phyloP scores from a whole-genome alignment of 306 rosid species.

The Pueraria montana region DNA sequence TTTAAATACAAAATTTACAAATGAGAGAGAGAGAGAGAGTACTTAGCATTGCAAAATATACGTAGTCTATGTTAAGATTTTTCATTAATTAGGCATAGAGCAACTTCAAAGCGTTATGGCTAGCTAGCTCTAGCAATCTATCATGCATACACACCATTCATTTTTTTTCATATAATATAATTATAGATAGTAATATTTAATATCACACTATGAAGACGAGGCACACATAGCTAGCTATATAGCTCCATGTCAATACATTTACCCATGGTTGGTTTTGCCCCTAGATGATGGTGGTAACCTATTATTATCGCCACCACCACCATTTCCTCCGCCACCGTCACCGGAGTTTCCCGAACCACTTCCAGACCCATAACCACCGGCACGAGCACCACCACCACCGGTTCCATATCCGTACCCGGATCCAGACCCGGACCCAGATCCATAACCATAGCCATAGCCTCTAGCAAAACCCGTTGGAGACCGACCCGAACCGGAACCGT shows the following conservation, averaged over 20 bases:
- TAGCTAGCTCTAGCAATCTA: slow-evolving; percentile 37
- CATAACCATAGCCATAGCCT: slow-evolving; percentile 75
- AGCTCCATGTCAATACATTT: slow-evolving; percentile 20
- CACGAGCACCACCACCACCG: slow-evolving; percentile 66
- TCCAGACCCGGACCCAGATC: slow-evolving; percentile 70
- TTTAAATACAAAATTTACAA: neutral
- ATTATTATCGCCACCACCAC: slow-evolving; percentile 45
- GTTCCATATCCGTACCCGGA: slow-evolving; percentile 70
- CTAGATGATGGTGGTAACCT: slow-evolving; percentile 26
- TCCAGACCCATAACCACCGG: slow-evolving; percentile 71
- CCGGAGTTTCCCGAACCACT: slow-evolving; percentile 58
- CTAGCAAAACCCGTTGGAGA: slow-evolving; percentile 67
- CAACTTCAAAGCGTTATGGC: slow-evolving; percentile 29
- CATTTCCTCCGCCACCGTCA: slow-evolving; percentile 40
- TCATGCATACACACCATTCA: slow-evolving; percentile 41
- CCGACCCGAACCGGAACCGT: slow-evolving; percentile 80
- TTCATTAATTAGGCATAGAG: slow-evolving; percentile 25
- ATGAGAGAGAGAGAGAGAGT: neutral
- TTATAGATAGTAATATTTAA: neutral
- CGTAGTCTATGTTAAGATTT: slow-evolving; percentile 4
- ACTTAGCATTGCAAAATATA: neutral
- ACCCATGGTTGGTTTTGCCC: slow-evolving; percentile 54
- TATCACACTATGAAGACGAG: neutral
- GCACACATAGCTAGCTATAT: slow-evolving; percentile 21
- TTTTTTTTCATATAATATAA: neutral